These are phyloP conservation scores for Hanseniaspora jakobsenii DNA, from an alignment of 805 yeast genomes.

Conservation along the genomic window DNA sequence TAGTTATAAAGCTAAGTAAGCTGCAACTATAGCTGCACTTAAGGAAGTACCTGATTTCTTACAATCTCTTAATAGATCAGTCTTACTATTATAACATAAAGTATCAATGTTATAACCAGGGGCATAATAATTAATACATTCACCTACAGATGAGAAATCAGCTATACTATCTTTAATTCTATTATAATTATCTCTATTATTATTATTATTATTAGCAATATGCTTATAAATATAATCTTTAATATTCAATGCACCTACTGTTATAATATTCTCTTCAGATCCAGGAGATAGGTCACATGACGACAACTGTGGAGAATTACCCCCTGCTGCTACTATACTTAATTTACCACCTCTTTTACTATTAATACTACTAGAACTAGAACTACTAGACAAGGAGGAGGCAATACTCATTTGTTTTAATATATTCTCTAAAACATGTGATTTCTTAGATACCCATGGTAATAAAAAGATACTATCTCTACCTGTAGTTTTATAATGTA, in stretches of 20 bases:
- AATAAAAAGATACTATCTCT: slow-evolving; percentile 32
- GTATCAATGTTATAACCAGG: slow-evolving; percentile 6
- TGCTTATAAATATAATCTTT: background rate
- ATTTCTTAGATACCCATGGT: slow-evolving; percentile 31
- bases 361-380: no score
- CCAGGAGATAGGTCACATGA: slow-evolving; percentile 41
- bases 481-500: slow-evolving; percentile 24
- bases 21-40: slow-evolving; percentile 7
- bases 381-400: no score
- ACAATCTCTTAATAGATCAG: background rate
- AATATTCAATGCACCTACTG: slow-evolving; percentile 1
- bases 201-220: background rate
- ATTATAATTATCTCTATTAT: background rate
- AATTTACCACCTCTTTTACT: no score
- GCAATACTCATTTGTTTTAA: slow-evolving; percentile 35
- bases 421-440: slow-evolving; percentile 35
- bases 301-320: slow-evolving; percentile 32
- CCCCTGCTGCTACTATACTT: slow-evolving; percentile 40
- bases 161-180: background rate
- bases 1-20: background rate
- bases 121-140: slow-evolving; percentile 7
- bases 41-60: slow-evolving; percentile 9
- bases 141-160: slow-evolving; percentile 1
- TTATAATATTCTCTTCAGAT: slow-evolving; percentile 26
- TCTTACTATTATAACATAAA: background rate